phyloP scores from a whole-genome alignment of 2,329 filamentous ascomycete genomes.

The Fusarium coffeatum region DNA sequence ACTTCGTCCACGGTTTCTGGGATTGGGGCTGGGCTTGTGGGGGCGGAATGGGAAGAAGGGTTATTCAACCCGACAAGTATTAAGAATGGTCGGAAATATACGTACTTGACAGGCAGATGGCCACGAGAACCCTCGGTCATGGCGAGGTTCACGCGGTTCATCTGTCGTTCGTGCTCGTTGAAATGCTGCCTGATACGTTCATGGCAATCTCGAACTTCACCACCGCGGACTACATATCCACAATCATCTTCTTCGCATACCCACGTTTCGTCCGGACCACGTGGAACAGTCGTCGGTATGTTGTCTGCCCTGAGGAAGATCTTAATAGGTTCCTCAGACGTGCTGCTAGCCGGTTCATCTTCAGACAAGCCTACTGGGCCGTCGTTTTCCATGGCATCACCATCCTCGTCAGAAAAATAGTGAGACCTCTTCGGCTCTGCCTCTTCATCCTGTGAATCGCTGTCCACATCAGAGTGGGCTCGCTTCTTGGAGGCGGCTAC shows the following conservation, averaged over 20 bases:
- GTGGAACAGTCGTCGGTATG: constrained; percentile 60
- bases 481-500: constrained; percentile 59
- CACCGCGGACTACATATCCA: constrained; percentile 70
- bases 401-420: constrained; percentile 49
- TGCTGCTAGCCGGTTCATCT: constrained; percentile 32
- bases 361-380: constrained; percentile 35
- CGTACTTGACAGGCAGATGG: constrained; percentile 68
- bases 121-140: constrained; percentile 66
- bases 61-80: constrained; percentile 47
- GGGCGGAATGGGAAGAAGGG: neutral
- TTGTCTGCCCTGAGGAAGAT: constrained; percentile 63
- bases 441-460: constrained; percentile 53
- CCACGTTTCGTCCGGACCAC: constrained; percentile 73
- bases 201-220: constrained; percentile 66
- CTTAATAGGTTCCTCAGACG: constrained; percentile 49
- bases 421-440: constrained; percentile 53
- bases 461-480: constrained; percentile 53
- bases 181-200: constrained; percentile 71
- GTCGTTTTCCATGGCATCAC: constrained; percentile 51
- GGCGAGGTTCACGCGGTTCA: constrained; percentile 63
- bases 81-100: constrained; percentile 51
- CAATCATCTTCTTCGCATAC: constrained; percentile 73
- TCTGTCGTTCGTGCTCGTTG: constrained; percentile 67
- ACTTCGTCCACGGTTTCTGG: neutral
- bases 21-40: neutral